These are phyloP conservation scores for Fagus crenata DNA, from an alignment of 306 rosid genomes.

Conservation along the genomic window DNA sequence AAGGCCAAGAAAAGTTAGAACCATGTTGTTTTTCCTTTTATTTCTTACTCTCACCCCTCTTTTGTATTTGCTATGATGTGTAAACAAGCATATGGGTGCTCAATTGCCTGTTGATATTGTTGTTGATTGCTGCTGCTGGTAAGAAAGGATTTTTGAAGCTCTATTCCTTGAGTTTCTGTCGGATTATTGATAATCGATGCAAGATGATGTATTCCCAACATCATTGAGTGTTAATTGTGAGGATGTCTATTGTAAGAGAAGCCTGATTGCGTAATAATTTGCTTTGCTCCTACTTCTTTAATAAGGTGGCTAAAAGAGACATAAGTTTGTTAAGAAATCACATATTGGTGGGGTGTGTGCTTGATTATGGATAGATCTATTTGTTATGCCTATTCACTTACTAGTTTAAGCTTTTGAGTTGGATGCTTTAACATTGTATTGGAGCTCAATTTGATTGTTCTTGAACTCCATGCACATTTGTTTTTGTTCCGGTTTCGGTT, in stretches of 20 bases:
- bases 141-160: not conserved
- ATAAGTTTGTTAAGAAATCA: too few relatives aligned
- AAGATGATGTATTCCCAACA: not conserved
- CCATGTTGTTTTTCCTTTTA: not conserved
- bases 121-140: not conserved
- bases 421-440: too few relatives aligned
- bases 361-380: too few relatives aligned
- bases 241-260: not conserved
- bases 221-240: not conserved
- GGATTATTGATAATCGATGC: not conserved
- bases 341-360: too few relatives aligned
- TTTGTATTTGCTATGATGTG: not conserved
- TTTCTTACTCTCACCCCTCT: not conserved
- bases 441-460: too few relatives aligned
- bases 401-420: too few relatives aligned
- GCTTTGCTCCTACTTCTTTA: not conserved
- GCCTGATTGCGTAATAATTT: not conserved
- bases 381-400: too few relatives aligned
- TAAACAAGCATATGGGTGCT: not conserved
- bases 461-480: too few relatives aligned
- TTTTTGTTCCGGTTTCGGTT: too few relatives aligned
- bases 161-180: not conserved
- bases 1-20: not conserved
- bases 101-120: not conserved
- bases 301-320: not conserved